phyloP scores from a whole-genome alignment of 345 rosid species.

The Reutealis trisperma region DNA sequence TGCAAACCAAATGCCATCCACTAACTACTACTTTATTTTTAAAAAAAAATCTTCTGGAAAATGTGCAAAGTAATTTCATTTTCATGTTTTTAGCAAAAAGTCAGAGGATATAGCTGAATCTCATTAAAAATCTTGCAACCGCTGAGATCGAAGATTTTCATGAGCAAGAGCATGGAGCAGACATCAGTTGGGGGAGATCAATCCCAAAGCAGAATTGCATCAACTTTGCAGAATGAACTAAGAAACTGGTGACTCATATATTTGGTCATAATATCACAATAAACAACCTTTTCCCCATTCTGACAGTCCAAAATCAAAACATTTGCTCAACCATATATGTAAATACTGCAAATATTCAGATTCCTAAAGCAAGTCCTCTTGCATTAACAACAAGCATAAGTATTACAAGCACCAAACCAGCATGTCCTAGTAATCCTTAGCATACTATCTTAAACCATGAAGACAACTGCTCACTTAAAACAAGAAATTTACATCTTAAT shows the following conservation, averaged over 20 bases:
- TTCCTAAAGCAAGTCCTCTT: background rate
- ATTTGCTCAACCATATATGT: background rate
- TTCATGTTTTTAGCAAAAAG: background rate
- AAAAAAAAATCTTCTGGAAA: background rate
- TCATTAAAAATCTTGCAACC: background rate
- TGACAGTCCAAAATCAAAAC: background rate
- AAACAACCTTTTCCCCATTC: background rate
- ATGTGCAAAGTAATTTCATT: background rate
- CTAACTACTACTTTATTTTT: too few species aligned
- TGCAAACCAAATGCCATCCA: background rate
- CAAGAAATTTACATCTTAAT: background rate
- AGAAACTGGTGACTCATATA: background rate
- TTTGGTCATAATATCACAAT: background rate
- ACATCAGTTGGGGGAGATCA: background rate
- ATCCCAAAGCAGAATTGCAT: background rate
- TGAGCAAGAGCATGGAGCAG: background rate
- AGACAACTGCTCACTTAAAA: background rate
- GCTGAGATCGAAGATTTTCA: background rate
- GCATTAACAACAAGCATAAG: background rate
- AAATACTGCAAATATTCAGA: background rate
- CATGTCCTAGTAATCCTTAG: background rate
- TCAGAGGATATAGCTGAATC: background rate
- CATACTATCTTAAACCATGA: background rate
- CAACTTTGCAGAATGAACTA: constrained; percentile 5
- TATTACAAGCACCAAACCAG: background rate